Percentiles rank a stretch among this genome's conserved stretches.
phyloP scores from a whole-genome alignment of 2,329 filamentous ascomycete species.

The Penicillium verrucosum region DNA sequence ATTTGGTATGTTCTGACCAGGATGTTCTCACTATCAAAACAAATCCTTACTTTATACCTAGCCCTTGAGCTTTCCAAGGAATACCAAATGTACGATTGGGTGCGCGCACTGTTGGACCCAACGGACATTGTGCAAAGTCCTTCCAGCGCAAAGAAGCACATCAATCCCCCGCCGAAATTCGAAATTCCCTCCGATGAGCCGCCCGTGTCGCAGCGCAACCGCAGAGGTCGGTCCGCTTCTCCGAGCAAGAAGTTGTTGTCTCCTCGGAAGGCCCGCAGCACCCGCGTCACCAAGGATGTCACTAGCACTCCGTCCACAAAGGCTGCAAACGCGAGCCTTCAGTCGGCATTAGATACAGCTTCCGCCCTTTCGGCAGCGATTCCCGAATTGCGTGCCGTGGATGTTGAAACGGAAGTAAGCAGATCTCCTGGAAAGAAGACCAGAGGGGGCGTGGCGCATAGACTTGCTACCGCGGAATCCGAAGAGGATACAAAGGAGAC shows the following conservation, averaged over 20 bases:
- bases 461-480: constrained; percentile 18
- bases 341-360: constrained; percentile 46
- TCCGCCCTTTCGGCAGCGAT: constrained; percentile 29
- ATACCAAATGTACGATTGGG: constrained; percentile 83
- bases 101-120: constrained; percentile 88
- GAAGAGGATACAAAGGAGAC: constrained; percentile 34
- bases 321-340: constrained; percentile 48
- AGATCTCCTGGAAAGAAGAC: constrained; percentile 23
- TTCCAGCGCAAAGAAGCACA: constrained; percentile 69
- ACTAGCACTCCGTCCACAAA: constrained; percentile 47
- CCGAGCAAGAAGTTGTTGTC: constrained; percentile 53
- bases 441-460: constrained; percentile 22
- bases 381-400: constrained; percentile 18
- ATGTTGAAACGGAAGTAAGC: constrained; percentile 24
- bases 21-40: neutral
- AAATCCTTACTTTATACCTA: constrained; percentile 39
- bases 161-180: constrained; percentile 77
- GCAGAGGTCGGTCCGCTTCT: constrained; percentile 59
- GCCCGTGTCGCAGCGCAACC: constrained; percentile 40
- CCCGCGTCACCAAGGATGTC: constrained; percentile 49
- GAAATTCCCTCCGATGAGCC: constrained; percentile 53
- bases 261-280: constrained; percentile 53
- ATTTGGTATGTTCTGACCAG: constrained; percentile 54
- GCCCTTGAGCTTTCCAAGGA: constrained; percentile 81
- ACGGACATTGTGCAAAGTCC: constrained; percentile 67